Percentiles rank a stretch among this genome's conserved stretches.
Conservation (phyloP, 2,329 filamentous ascomycete genomes). For the Beauveria asiatica region DNA sequence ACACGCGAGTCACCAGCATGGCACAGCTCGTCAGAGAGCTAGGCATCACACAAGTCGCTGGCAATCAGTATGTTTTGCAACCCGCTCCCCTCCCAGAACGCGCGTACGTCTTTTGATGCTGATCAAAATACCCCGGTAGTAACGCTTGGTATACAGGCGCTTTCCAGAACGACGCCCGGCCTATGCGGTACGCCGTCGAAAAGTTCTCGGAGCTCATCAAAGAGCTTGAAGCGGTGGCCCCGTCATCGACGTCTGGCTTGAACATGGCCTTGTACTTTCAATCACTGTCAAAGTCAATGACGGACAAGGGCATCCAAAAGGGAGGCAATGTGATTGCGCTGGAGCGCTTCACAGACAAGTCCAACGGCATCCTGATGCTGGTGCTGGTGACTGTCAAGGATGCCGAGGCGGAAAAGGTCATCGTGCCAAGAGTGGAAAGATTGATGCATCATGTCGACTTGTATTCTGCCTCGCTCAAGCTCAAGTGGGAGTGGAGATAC, state of each 20-base stretch:
- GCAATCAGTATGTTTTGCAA: too few species aligned
- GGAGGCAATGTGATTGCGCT: slow-evolving; percentile 27
- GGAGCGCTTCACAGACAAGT: slow-evolving; percentile 20
- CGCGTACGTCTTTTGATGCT: too few species aligned
- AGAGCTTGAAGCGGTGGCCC: slow-evolving; percentile 19
- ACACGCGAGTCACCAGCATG: slow-evolving; percentile 18
- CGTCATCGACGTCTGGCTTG: slow-evolving; percentile 3
- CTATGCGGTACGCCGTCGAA: too few species aligned
- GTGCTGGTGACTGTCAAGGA: slow-evolving; percentile 23
- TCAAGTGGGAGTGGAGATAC: slow-evolving; percentile 15
- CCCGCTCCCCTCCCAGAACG: too few species aligned
- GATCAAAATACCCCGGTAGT: too few species aligned
- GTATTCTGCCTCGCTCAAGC: slow-evolving; percentile 18
- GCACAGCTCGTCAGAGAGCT: too few species aligned
- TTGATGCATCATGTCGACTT: slow-evolving; percentile 25
- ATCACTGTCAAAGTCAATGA: slow-evolving; percentile 24
- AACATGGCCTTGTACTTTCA: slow-evolving; percentile 21
- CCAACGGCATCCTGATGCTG: slow-evolving; percentile 26
- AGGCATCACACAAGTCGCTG: too few species aligned
- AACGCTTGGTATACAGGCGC: too few species aligned
- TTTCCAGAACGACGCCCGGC: too few species aligned
- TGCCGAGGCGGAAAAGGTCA: slow-evolving; percentile 24
- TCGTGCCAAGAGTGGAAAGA: slow-evolving; percentile 26
- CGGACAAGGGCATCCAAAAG: slow-evolving; percentile 21
- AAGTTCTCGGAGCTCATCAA: too few species aligned